Percentiles rank a stretch among this genome's conserved stretches.
Conservation (phyloP, 768 basidiomycete species). For the Auriscalpium vulgare region DNA sequence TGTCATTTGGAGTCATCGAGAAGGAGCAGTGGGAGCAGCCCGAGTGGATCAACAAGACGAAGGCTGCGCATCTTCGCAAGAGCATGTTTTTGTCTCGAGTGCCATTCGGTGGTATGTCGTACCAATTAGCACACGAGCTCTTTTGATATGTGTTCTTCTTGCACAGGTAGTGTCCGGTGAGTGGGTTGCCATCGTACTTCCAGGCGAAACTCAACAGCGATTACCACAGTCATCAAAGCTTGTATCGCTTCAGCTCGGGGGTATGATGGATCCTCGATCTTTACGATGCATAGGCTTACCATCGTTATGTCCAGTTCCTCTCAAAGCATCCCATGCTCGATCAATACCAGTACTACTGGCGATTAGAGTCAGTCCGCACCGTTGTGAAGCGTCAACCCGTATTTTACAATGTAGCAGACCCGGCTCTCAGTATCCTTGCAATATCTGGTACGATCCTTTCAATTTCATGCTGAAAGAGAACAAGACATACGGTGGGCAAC, state of each 20-base stretch:
- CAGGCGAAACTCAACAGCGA: too few relatives aligned
- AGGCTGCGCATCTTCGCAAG: conserved; percentile 36
- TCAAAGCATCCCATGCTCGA: conserved; percentile 35
- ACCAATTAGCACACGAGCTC: background rate
- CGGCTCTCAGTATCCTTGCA: conserved; percentile 49
- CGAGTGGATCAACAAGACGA: conserved; percentile 50
- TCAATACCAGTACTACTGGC: conserved; percentile 36
- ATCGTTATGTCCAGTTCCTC: conserved; percentile 33
- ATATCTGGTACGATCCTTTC: conserved; percentile 46
- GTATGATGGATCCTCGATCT: conserved; percentile 33
- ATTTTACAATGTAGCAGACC: conserved; percentile 25
- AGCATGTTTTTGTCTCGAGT: conserved; percentile 48
- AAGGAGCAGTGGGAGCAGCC: conserved; percentile 75
- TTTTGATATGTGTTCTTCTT: background rate
- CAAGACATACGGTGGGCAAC: conserved; percentile 39
- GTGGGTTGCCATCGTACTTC: background rate
- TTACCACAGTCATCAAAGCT: conserved; percentile 64
- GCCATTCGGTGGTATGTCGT: conserved; percentile 37
- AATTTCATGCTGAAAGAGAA: conserved; percentile 44
- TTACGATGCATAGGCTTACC: background rate
- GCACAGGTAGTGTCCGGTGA: conserved; percentile 28
- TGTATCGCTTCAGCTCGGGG: conserved; percentile 91
- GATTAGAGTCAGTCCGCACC: conserved; percentile 34
- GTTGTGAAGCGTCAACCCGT: background rate
- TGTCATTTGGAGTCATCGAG: conserved; percentile 72